Percentiles rank a stretch among this genome's conserved stretches.
Evolutionary conservation across 2,329 filamentous ascomycete genomes (phyloP).

Genomic region (Fusarium foetens): DNA sequence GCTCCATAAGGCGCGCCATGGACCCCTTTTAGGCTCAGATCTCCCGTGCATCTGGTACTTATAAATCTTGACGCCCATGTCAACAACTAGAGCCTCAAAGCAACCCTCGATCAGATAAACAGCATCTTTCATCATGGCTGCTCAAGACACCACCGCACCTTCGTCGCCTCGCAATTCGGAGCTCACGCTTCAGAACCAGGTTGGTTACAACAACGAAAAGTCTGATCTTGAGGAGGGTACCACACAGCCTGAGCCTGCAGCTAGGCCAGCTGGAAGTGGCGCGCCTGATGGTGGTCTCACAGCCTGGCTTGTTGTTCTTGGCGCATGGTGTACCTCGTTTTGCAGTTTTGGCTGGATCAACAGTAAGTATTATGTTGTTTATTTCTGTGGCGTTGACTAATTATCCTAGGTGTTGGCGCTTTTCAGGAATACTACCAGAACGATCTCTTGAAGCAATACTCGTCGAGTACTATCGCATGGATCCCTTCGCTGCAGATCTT

Average conservation of each 20-base stretch:
- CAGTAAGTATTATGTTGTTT: constrained; percentile 50
- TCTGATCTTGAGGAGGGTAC: constrained; percentile 22
- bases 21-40: not conserved
- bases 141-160: not conserved
- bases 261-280: not conserved
- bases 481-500: constrained; percentile 67
- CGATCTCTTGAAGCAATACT: constrained; percentile 58
- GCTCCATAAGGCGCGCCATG: not conserved
- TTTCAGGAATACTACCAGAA: constrained; percentile 69
- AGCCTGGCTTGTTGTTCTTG: constrained; percentile 55
- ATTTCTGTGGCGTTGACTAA: not conserved
- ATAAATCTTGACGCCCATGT: constrained; percentile 11
- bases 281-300: constrained; percentile 27
- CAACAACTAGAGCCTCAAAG: constrained; percentile 14
- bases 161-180: constrained; percentile 23
- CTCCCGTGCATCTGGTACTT: not conserved
- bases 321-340: constrained; percentile 54
- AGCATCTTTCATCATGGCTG: constrained; percentile 2
- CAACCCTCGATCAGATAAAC: not conserved
- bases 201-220: constrained; percentile 16
- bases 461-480: constrained; percentile 68
- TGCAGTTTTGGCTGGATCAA: constrained; percentile 57
- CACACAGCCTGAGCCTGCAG: not conserved
- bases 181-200: constrained; percentile 13
- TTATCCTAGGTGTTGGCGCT: constrained; percentile 54